Percentiles rank a stretch among this genome's conserved stretches.
phyloP scores from a whole-genome alignment of 345 rosid species.

The Syzygium aqueum region DNA sequence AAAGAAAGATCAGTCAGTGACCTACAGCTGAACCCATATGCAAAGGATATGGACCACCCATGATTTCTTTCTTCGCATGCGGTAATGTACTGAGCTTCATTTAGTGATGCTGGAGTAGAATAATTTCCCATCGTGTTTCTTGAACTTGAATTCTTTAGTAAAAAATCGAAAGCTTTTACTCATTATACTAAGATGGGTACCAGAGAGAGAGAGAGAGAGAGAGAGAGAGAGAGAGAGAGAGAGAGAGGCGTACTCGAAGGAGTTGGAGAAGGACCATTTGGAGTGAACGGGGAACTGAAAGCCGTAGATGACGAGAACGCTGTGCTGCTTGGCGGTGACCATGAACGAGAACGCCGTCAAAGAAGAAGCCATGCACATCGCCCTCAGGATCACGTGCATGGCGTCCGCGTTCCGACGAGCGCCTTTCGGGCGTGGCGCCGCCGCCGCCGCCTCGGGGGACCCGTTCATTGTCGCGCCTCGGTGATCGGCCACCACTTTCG shows the following conservation, averaged over 20 bases:
- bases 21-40: not conserved
- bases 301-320: slow-evolving; percentile 50
- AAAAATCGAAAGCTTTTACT: not conserved
- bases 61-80: not conserved
- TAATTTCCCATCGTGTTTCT: not conserved
- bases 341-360: slow-evolving; percentile 43
- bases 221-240: not conserved
- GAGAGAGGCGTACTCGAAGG: slow-evolving; percentile 49
- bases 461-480: not conserved
- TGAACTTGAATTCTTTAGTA: not conserved
- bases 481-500: slow-evolving; percentile 4
- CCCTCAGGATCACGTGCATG: slow-evolving; percentile 33
- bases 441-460: not conserved
- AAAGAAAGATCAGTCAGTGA: not conserved
- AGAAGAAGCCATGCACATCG: slow-evolving; percentile 39
- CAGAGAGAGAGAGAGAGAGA: not conserved
- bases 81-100: not conserved
- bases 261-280: slow-evolving; percentile 69
- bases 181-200: not conserved
- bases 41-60: not conserved
- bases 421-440: not conserved
- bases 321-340: slow-evolving; percentile 62
- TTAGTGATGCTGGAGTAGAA: not conserved
- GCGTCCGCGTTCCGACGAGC: slow-evolving; percentile 28
- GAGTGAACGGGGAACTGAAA: slow-evolving; percentile 54